These are phyloP conservation scores for Nasturtium officinale DNA, from an alignment of 345 rosid species.

Conservation along the genomic window DNA sequence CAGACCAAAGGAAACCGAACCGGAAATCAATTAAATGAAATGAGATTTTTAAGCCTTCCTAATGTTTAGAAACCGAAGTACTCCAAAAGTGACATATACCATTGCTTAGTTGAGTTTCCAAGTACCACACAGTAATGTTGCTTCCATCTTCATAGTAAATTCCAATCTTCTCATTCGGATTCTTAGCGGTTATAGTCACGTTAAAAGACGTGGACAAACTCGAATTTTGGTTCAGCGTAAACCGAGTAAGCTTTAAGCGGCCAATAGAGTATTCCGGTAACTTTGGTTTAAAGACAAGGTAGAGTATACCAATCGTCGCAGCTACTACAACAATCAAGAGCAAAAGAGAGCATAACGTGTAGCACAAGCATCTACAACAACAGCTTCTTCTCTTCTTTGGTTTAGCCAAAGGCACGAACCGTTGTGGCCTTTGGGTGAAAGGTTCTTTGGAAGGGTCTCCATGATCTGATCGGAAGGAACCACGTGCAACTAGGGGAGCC, in stretches of 20 bases:
- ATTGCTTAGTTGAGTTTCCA: constrained; percentile 52
- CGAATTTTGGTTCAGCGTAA: constrained; percentile 45
- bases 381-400: constrained; percentile 55
- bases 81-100: constrained; percentile 42
- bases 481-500: constrained; percentile 63
- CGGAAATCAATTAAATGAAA: background rate
- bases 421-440: constrained; percentile 36
- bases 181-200: constrained; percentile 64
- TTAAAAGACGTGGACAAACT: constrained; percentile 63
- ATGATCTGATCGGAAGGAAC: constrained; percentile 48
- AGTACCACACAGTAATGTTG: constrained; percentile 60
- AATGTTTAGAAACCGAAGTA: background rate
- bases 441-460: constrained; percentile 45
- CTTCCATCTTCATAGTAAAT: constrained; percentile 89
- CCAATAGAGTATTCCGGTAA: constrained; percentile 70
- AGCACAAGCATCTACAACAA: constrained; percentile 68
- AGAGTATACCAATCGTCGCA: constrained; percentile 55
- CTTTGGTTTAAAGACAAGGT: constrained; percentile 73
- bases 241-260: constrained; percentile 55
- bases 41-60: background rate
- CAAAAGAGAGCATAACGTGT: constrained; percentile 58
- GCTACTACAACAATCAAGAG: constrained; percentile 54
- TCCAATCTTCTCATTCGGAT: constrained; percentile 81
- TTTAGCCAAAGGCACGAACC: constrained; percentile 49
- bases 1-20: background rate